Evolutionary conservation across 2,329 filamentous ascomycete genomes (phyloP).

Genomic region (Diaporthe aspalathi): DNA sequence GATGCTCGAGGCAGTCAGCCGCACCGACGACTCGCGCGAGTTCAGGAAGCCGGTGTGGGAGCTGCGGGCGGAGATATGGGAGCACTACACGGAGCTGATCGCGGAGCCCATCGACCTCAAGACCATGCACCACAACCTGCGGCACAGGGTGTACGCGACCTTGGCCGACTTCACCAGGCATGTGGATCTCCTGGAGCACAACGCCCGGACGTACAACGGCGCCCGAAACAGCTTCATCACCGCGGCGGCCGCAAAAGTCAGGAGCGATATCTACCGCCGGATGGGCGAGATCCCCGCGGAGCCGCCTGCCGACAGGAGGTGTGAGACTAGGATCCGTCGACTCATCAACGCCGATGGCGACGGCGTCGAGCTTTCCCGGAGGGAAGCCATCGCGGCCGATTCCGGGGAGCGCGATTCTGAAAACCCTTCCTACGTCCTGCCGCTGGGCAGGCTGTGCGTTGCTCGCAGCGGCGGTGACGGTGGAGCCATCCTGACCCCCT

Average conservation of each 20-base stretch:
- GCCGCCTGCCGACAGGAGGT: background rate
- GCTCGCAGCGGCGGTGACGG: background rate
- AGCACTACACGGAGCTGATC: background rate
- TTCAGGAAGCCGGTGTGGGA: background rate
- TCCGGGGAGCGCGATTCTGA: too few species aligned
- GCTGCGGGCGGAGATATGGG: background rate
- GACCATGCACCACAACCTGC: background rate
- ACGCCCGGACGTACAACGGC: constrained; percentile 2
- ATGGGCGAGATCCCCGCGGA: constrained; percentile 8
- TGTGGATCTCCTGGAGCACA: constrained; percentile 17
- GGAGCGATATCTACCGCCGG: background rate
- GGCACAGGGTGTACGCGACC: background rate
- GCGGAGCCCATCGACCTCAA: constrained; percentile 14
- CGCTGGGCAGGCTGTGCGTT: constrained; percentile 22
- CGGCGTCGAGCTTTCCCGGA: too few species aligned
- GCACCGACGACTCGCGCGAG: background rate
- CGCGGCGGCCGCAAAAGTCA: background rate
- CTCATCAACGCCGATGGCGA: background rate
- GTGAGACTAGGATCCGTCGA: background rate
- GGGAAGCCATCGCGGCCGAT: too few species aligned
- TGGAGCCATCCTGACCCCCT: background rate
- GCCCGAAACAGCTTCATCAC: background rate
- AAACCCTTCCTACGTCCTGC: constrained; percentile 2
- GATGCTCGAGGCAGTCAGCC: background rate
- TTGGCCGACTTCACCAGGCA: background rate